A percentile compares a stretch with the other conserved stretches of the same genome.
These are phyloP conservation scores for Coemansia sp. DNA, from an alignment of 371 early-diverging fungal species.

Conservation along the genomic window DNA sequence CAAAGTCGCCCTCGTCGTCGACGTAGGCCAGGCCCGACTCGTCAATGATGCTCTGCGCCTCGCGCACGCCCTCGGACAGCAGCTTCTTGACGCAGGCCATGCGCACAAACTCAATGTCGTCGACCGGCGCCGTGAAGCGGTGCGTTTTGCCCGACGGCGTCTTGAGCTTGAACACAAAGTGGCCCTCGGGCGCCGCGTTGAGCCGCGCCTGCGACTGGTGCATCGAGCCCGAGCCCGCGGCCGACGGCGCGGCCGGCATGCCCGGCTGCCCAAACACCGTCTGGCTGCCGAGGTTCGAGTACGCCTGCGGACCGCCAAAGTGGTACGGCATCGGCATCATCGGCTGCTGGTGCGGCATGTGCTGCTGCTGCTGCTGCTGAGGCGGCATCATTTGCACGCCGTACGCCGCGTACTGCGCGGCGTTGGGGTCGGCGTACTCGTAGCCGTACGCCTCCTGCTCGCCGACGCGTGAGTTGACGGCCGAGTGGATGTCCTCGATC, in stretches of 20 bases:
- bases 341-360: slow-evolving; percentile 22
- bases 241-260: slow-evolving; percentile 38
- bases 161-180: slow-evolving; percentile 80
- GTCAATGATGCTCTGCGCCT: slow-evolving; percentile 51
- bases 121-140: slow-evolving; percentile 65
- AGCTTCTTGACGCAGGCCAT: slow-evolving; percentile 59
- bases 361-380: slow-evolving; percentile 32
- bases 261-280: slow-evolving; percentile 42
- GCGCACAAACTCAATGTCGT: slow-evolving; percentile 55
- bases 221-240: slow-evolving; percentile 41
- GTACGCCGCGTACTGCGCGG: slow-evolving; percentile 40
- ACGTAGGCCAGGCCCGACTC: slow-evolving; percentile 73
- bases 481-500: slow-evolving; percentile 53
- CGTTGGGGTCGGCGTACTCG: slow-evolving; percentile 25
- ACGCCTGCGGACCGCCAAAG: slow-evolving; percentile 23
- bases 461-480: slow-evolving; percentile 55
- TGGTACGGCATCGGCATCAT: slow-evolving; percentile 36
- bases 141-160: slow-evolving; percentile 71
- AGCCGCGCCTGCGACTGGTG: slow-evolving; percentile 44
- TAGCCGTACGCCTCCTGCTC: slow-evolving; percentile 51
- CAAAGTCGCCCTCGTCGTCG: slow-evolving; percentile 88
- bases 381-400: slow-evolving; percentile 27
- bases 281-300: slow-evolving; percentile 44
- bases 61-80: slow-evolving; percentile 51
- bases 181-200: slow-evolving; percentile 53